Evolutionary conservation across 2,329 filamentous ascomycete species (phyloP), one percentile per base, ranked within the genome.

Genomic region (Lachnellula occidentalis): DNA sequence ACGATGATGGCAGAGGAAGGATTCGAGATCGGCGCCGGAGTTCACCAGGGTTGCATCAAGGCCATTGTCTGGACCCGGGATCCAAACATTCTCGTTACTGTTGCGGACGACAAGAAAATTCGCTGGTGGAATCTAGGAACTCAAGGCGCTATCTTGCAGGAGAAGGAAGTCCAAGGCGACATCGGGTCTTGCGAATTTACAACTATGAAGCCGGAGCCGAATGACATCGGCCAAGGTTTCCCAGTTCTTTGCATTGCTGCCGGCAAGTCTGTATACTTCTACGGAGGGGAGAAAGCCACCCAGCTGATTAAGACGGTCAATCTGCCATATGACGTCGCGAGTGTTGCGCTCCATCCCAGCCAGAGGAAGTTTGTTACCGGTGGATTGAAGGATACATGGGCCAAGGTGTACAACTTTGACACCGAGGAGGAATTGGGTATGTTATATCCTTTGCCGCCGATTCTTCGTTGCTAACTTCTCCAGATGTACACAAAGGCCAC

Each of bases 181-280:
- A 92, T 97, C 67, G 90, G 89, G 60, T 94, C 90, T 9, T 97
- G 92, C 74, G 94, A 99, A 72, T 82, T 97, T 64, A 92, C 81
- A 15, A 76, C 90, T 6, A 77, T 86, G 1, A 76, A 79, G 2
- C 80, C 82, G 41, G 79, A 82, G 57, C 74, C 77, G 19, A 78
- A 74, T 21, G 86, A 87, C 58, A 82, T 86, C 65, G 82, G 83
- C 48, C 80, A 82, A 4, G 88, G 88, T 34, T 73, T 78, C 37
- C 85, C 85, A 3, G 85, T 96, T 14, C 74, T 99, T 58, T 90
- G 88, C 42, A 91, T 97, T 17, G 90, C 94, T 3, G 92, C 94
- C n/a, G 94, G 94, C 51, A 96, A 96, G 71, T 88, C 84, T 41
- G 88, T 92, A 7, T 95, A 95, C 73, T 95, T 99, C 68, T 96